phyloP scores from a whole-genome alignment of 352 stramenopile species.

The Phytopythium mirpurense region DNA sequence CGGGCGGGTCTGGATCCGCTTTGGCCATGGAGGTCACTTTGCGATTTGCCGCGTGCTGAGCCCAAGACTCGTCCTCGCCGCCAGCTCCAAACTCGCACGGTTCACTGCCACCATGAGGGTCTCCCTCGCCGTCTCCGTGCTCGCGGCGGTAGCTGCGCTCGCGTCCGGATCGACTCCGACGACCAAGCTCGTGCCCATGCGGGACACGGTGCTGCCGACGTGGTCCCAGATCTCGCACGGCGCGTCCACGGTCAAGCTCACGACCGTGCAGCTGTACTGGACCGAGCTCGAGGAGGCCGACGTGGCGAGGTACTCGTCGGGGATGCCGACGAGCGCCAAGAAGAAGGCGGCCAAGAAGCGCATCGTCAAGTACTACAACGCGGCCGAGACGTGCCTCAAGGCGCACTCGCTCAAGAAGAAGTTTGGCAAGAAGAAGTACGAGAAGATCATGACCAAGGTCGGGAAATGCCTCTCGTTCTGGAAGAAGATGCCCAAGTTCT shows the following conservation, averaged over 20 bases:
- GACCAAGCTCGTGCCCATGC: not conserved
- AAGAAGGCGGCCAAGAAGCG: not conserved
- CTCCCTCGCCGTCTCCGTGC: not conserved
- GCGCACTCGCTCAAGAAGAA: not conserved
- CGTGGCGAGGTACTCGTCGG: not conserved
- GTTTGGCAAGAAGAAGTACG: not conserved
- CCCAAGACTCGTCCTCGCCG: not conserved
- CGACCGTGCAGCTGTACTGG: not conserved
- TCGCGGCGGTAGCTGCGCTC: not conserved
- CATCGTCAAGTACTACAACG: slow-evolving; percentile 5
- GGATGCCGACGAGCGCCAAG: not conserved
- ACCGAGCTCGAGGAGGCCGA: not conserved
- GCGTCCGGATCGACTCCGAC: not conserved
- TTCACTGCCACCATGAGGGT: slow-evolving; percentile 5
- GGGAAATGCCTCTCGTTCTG: not conserved
- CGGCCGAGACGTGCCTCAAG: slow-evolving; percentile 1
- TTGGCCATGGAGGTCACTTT: not conserved
- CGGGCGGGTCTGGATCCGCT: not conserved
- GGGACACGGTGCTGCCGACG: slow-evolving; percentile 2
- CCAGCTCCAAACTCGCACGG: not conserved
- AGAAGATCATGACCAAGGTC: slow-evolving; percentile 3
- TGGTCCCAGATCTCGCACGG: not conserved
- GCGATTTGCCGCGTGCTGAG: slow-evolving; percentile 1
- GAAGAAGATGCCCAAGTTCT: slow-evolving; percentile 4
- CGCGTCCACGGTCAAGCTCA: not conserved